A percentile compares a stretch with the other conserved stretches of the same genome.
These are phyloP conservation scores for Hydrangea macrophylla DNA, from an alignment of 148 eudicot species.

Conservation along the genomic window DNA sequence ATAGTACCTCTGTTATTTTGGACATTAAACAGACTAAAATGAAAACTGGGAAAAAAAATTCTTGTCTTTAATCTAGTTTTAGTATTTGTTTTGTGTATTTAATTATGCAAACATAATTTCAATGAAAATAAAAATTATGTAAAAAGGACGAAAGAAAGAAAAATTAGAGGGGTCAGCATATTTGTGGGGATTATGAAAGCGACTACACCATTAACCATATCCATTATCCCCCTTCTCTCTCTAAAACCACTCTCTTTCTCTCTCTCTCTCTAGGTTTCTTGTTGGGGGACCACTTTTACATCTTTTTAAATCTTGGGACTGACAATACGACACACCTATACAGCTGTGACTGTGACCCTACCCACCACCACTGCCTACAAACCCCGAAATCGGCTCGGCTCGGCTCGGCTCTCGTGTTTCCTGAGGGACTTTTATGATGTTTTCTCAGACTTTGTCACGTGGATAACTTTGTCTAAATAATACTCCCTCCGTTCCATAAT, in stretches of 20 bases:
- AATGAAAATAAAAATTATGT: neutral
- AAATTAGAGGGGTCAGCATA: neutral
- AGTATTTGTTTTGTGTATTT: no score
- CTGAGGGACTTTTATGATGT: no score
- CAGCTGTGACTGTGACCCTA: conserved; percentile 18
- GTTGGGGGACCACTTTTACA: conserved; percentile 11
- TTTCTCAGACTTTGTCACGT: neutral
- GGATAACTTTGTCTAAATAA: no score
- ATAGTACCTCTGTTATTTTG: no score
- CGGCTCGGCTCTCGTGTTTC: conserved; percentile 10
- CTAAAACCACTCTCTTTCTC: neutral
- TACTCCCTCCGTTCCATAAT: no score
- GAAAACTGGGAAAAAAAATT: no score
- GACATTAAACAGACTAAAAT: no score
- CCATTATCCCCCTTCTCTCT: neutral
- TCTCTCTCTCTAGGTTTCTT: neutral
- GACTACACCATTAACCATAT: neutral
- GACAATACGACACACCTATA: neutral
- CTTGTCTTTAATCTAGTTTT: no score
- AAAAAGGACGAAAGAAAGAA: neutral
- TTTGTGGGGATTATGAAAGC: neutral
- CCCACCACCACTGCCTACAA: conserved; percentile 9
- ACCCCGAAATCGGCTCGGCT: neutral
- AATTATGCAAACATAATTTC: no score
- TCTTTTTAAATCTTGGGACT: neutral